phyloP scores from a whole-genome alignment of 139 green algal species.

The Edaphochlamys debaryana region DNA sequence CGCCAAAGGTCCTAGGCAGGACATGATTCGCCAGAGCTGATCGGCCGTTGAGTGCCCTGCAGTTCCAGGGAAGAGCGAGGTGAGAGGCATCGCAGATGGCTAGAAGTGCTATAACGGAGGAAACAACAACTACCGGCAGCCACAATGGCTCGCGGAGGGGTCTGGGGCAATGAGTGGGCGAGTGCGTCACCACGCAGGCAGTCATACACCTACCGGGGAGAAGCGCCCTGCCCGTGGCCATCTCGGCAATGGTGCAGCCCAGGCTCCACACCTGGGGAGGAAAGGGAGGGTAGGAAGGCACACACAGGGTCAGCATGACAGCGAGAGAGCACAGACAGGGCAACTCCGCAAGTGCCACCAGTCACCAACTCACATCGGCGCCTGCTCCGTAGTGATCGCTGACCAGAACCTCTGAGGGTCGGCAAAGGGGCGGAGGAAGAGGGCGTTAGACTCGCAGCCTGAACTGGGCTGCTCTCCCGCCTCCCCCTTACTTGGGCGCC shows the following conservation, averaged over 20 bases:
- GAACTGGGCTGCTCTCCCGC: too few relatives aligned
- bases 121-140: background rate
- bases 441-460: too few relatives aligned
- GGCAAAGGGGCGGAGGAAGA: too few relatives aligned
- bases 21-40: constrained; percentile 77
- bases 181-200: too few relatives aligned
- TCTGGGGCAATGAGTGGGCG: too few relatives aligned
- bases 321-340: too few relatives aligned
- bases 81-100: background rate
- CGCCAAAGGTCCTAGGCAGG: constrained; percentile 58
- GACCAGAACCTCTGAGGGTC: constrained; percentile 80
- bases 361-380: constrained; percentile 31
- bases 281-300: background rate
- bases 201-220: background rate
- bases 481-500: background rate
- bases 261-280: background rate
- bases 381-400: constrained; percentile 62
- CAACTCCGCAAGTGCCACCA: background rate
- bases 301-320: background rate
- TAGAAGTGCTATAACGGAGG: background rate
- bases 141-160: too few relatives aligned
- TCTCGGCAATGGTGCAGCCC: background rate
- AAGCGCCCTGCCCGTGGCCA: background rate
- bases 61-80: too few relatives aligned
- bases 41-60: constrained; percentile 62